Evolutionary conservation across 2,329 filamentous ascomycete genomes (phyloP), one percentile per base, ranked within the genome.

Genomic region (Aureobasidium leucospermi): DNA sequence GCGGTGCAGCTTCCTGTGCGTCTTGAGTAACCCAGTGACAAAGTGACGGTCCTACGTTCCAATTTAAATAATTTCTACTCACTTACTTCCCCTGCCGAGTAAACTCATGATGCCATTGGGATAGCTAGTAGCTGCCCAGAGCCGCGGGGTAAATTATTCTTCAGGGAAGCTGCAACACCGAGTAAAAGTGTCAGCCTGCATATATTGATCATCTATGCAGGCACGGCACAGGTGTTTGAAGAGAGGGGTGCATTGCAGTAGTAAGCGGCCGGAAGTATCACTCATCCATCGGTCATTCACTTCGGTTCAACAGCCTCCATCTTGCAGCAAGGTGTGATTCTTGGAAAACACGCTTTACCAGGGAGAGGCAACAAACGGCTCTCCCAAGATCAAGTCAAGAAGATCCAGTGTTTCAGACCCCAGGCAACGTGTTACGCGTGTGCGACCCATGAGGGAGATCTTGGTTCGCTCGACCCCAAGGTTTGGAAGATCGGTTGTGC

Each of bases 141-240:
- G 28, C 42, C 41, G 53, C 41, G 53, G 53, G 53, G 53, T 42
- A 38, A 29, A 57, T 38, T 47, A 32, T 46, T 57, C 19, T 47
- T 13, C 31, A 36, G 31, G 49, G 16, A 42, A n/a, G 23, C 29
- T 16, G 45, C 28, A 49, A 49, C 7, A 36, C 34, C 34, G 23
- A 53, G 51, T 42, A 38, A 36, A 36, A 23, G 5, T 57, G 53
- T 56, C 52, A 56, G 52, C 52, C 43, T 46, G 53, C 42, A 58
- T 42, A 32, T 47, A 48, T 47, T 48, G 55, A 58, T 39, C 55
- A 58, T 58, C n/a, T 48, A 47, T 58, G 55, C 55, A 58, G 55
- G 55, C 55, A 58, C 43, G 55, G 55, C 32, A 58, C 32, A 43
- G 39, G 11, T 6, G 2, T 42, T 9, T 8, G 38, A 15, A 28